A percentile compares a stretch with the other conserved stretches of the same genome.
Conservation (phyloP, 2,329 filamentous ascomycete species). For the Neodidymelliopsis sp. region DNA sequence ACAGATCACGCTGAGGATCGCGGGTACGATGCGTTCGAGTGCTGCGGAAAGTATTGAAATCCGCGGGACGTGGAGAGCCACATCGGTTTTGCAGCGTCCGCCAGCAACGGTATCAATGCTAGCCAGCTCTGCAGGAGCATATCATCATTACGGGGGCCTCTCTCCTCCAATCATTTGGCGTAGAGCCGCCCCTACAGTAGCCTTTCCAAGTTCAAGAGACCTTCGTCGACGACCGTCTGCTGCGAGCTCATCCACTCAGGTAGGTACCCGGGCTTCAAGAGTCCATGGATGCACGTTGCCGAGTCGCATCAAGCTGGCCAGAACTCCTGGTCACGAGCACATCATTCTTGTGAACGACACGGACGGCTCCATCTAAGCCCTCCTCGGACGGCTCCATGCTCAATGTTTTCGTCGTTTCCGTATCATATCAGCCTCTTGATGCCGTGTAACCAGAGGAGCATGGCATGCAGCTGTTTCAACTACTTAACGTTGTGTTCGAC, state of each 20-base stretch:
- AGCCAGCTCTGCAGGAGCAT: constrained; percentile 20
- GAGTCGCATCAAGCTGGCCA: neutral
- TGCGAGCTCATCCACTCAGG: constrained; percentile 18
- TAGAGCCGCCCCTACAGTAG: constrained; percentile 19
- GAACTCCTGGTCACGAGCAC: neutral
- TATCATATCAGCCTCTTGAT: constrained; percentile 22
- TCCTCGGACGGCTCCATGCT: constrained; percentile 12
- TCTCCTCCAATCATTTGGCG: constrained; percentile 22
- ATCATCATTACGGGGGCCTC: constrained; percentile 2
- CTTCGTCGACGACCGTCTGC: constrained; percentile 2
- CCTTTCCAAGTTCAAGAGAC: constrained; percentile 13
- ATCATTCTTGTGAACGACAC: constrained; percentile 8
- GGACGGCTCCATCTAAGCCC: no score
- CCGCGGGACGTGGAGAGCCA: constrained; percentile 37
- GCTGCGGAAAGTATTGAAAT: constrained; percentile 28
- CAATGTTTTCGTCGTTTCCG: constrained; percentile 17
- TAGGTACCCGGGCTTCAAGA: constrained; percentile 22
- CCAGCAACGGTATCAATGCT: constrained; percentile 26
- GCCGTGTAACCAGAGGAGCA: constrained; percentile 25
- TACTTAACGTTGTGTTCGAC: constrained; percentile 27
- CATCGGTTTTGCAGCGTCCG: constrained; percentile 38
- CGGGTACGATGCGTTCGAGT: constrained; percentile 23
- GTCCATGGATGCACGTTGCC: constrained; percentile 4
- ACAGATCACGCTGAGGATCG: constrained; percentile 24
- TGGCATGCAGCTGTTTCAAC: constrained; percentile 36